Percentiles rank a stretch among this genome's conserved stretches.
Evolutionary conservation across 2,329 filamentous ascomycete genomes (phyloP).

Genomic region (Pseudopithomyces maydicus): DNA sequence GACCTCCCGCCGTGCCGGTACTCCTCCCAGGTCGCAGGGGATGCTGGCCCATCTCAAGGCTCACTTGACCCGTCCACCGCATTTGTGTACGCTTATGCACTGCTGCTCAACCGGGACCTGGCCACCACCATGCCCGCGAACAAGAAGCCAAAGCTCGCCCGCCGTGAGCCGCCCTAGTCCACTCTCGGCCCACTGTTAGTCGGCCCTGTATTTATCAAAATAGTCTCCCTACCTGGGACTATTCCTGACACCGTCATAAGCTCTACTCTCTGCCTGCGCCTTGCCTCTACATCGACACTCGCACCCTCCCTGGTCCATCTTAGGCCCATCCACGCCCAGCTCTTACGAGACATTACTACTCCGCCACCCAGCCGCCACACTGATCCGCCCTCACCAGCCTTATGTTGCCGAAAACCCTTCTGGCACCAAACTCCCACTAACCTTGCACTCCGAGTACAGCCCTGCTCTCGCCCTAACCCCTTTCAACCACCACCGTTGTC

Average conservation of each 20-base stretch:
- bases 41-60: conserved; percentile 36
- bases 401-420: conserved; percentile 38
- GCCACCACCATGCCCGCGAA: conserved; percentile 27
- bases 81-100: conserved; percentile 44
- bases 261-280: conserved; percentile 32
- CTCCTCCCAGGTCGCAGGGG: conserved; percentile 25
- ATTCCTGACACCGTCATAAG: conserved; percentile 28
- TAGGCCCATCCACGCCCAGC: conserved; percentile 32
- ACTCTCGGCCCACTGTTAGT: conserved; percentile 22
- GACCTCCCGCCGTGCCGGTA: conserved; percentile 36
- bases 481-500: conserved; percentile 33
- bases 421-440: conserved; percentile 36
- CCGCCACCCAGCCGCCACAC: conserved; percentile 44
- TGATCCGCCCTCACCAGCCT: conserved; percentile 40
- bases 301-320: conserved; percentile 34
- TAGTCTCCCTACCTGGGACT: conserved; percentile 22
- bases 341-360: conserved; percentile 42
- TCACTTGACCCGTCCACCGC: conserved; percentile 38
- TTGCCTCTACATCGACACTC: conserved; percentile 18
- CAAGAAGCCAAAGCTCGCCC: conserved; percentile 29
- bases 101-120: conserved; percentile 31
- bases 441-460: conserved; percentile 32
- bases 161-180: conserved; percentile 29
- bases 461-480: conserved; percentile 32
- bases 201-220: conserved; percentile 12